A percentile compares a stretch with the other conserved stretches of the same genome.
Conservation (phyloP, 768 basidiomycete species). For the Scleroderma citrinum region DNA sequence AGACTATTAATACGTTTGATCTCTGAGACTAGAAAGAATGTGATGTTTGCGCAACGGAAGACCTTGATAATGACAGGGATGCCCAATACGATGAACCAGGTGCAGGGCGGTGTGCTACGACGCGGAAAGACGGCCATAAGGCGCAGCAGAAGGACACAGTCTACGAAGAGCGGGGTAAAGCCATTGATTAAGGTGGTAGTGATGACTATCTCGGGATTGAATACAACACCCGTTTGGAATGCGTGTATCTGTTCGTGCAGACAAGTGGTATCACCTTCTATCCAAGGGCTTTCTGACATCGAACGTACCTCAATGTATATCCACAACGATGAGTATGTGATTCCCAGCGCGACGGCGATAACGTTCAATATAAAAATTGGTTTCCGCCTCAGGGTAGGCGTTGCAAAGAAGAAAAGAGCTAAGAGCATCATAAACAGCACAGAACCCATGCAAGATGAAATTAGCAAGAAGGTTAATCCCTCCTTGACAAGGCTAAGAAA, state of each 20-base stretch:
- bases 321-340: slow-evolving; percentile 2
- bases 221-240: background rate
- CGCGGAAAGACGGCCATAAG: slow-evolving; percentile 17
- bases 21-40: background rate
- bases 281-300: background rate
- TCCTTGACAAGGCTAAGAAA: slow-evolving; percentile 4
- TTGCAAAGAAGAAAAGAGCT: slow-evolving; percentile 19
- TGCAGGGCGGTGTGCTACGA: slow-evolving; percentile 3
- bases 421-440: slow-evolving; percentile 12
- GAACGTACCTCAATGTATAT: background rate
- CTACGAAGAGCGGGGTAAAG: slow-evolving; percentile 16
- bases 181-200: slow-evolving; percentile 4
- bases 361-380: slow-evolving; percentile 19
- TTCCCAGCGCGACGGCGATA: slow-evolving; percentile 13
- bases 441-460: slow-evolving; percentile 2
- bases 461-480: slow-evolving; percentile 6
- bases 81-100: slow-evolving; percentile 11
- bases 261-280: no score
- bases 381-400: slow-evolving; percentile 8
- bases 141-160: slow-evolving; percentile 21
- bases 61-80: slow-evolving; percentile 12
- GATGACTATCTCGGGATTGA: slow-evolving; percentile 1
- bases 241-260: background rate
- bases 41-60: slow-evolving; percentile 5
- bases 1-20: background rate